These are phyloP conservation scores for Chlorella sp. DNA, from an alignment of 139 green algal species.

Conservation along the genomic window DNA sequence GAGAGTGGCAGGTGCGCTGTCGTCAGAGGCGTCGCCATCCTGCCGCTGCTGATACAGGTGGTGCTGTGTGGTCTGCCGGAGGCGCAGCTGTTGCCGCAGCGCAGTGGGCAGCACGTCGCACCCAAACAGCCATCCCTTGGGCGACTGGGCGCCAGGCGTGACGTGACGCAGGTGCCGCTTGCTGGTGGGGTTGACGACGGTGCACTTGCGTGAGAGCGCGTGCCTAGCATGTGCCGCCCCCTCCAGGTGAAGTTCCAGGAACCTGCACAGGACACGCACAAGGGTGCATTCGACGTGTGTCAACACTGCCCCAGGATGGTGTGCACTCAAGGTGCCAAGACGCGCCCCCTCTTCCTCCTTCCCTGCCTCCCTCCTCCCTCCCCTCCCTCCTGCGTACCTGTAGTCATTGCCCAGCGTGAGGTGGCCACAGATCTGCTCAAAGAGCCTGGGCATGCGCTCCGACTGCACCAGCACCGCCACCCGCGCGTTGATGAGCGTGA, in stretches of 20 bases:
- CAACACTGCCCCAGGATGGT: no score
- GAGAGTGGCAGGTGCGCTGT: no score
- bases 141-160: constrained; percentile 26
- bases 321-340: no score
- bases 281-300: no score
- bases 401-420: constrained; percentile 55
- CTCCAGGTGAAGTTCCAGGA: constrained; percentile 50
- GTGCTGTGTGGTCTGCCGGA: constrained; percentile 1
- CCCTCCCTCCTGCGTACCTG: constrained; percentile 4
- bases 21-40: no score
- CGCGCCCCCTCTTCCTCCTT: no score
- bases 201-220: constrained; percentile 55
- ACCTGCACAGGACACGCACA: constrained; percentile 2
- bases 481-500: constrained; percentile 19
- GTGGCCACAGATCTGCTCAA: constrained; percentile 38
- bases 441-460: constrained; percentile 37
- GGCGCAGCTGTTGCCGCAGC: not conserved
- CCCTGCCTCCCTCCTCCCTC: no score
- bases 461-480: constrained; percentile 32
- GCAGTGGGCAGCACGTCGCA: constrained; percentile 23
- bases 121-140: constrained; percentile 6
- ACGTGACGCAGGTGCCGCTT: constrained; percentile 68
- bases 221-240: constrained; percentile 44
- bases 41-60: no score
- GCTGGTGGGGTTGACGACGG: constrained; percentile 43